A percentile compares a stretch with the other conserved stretches of the same genome.
phyloP scores from a whole-genome alignment of 768 basidiomycete species.

The Agaricus subrufescens region DNA sequence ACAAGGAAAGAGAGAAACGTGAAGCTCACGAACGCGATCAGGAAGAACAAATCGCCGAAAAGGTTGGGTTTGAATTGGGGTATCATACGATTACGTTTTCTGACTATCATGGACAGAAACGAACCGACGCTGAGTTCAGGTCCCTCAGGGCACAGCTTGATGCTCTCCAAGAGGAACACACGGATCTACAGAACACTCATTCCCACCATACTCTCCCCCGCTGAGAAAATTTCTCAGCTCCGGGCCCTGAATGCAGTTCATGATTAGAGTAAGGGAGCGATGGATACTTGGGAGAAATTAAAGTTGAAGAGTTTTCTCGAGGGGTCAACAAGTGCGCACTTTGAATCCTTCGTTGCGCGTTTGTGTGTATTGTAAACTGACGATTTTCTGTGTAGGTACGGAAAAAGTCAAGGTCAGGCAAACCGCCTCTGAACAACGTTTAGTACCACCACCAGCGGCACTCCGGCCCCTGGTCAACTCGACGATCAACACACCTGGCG shows the following conservation, averaged over 20 bases:
- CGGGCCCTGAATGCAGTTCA: constrained; percentile 35
- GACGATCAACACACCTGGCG: no score
- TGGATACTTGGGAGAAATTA: no score
- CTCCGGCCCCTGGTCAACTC: no score
- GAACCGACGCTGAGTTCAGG: constrained; percentile 47
- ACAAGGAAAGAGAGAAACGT: constrained; percentile 63
- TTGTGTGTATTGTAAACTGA: no score
- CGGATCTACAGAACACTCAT: constrained; percentile 58
- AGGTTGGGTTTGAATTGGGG: constrained; percentile 35
- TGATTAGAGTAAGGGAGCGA: no score
- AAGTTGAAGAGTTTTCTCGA: no score
- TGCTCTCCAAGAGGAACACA: constrained; percentile 50
- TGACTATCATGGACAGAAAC: constrained; percentile 28
- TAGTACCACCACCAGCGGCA: no score
- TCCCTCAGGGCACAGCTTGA: constrained; percentile 44
- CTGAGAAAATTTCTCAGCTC: constrained; percentile 46
- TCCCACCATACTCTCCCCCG: constrained; percentile 41
- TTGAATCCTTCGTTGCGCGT: no score
- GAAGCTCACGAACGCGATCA: constrained; percentile 62
- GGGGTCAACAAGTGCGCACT: no score
- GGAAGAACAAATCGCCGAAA: constrained; percentile 48
- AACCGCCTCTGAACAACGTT: no score
- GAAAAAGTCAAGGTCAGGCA: no score
- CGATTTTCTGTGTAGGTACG: no score
- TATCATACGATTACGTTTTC: neutral